Evolutionary conservation across 768 basidiomycete species (phyloP).

Genomic region (Mycena crocata): DNA sequence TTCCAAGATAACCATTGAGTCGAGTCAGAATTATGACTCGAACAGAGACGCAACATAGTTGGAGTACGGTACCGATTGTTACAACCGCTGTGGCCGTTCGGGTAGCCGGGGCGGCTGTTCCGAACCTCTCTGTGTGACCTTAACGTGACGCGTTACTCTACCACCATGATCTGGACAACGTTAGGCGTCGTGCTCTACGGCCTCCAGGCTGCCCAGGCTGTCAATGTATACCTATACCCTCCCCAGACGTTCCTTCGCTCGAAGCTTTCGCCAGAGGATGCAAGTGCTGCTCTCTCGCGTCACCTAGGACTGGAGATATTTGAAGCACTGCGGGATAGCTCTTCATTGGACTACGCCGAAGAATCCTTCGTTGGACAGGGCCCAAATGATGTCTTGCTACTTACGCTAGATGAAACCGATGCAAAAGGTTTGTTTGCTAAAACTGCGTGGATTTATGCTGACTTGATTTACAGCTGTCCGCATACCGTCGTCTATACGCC

Average conservation of each 20-base stretch:
- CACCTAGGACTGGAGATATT: constrained; percentile 80
- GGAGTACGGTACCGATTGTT: too few species aligned
- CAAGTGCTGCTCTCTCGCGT: constrained; percentile 69
- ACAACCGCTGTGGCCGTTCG: too few species aligned
- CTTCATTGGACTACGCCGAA: constrained; percentile 45
- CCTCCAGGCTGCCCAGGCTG: constrained; percentile 57
- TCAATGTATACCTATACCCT: constrained; percentile 72
- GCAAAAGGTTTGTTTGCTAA: constrained; percentile 58
- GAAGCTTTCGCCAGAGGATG: constrained; percentile 61
- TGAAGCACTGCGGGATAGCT: constrained; percentile 59
- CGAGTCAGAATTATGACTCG: too few species aligned
- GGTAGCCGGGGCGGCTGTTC: too few species aligned
- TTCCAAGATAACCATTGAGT: too few species aligned
- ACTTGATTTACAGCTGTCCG: constrained; percentile 55
- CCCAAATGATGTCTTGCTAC: constrained; percentile 58
- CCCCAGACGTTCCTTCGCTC: constrained; percentile 48
- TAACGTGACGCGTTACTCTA: too few species aligned
- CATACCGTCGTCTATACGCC: constrained; percentile 62
- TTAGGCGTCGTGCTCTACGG: constrained; percentile 43
- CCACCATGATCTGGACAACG: constrained; percentile 28
- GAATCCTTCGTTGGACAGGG: constrained; percentile 70
- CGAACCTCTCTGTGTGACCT: too few species aligned
- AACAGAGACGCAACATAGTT: too few species aligned
- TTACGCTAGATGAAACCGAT: constrained; percentile 68
- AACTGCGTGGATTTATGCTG: constrained; percentile 3